Conservation (phyloP, 495 filamentous ascomycete species). For the Aspergillus sclerotiicarbonarius region DNA sequence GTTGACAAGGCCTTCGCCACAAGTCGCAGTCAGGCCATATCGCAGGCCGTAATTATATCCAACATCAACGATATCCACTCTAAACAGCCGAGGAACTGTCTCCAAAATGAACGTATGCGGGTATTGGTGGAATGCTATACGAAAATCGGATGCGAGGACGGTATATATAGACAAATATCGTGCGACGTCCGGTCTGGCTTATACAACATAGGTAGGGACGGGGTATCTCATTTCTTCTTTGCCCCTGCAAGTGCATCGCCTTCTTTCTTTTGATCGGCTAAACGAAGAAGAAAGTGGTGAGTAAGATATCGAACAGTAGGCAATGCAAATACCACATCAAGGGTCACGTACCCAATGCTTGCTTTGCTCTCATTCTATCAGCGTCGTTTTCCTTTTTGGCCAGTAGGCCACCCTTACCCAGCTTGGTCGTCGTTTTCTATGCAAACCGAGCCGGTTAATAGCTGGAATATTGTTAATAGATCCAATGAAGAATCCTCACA, state of each 20-base stretch:
- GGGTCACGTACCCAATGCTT: conserved; percentile 64
- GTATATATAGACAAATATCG: not conserved
- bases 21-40: not conserved
- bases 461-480: not conserved
- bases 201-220: not conserved
- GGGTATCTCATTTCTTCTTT: conserved; percentile 25
- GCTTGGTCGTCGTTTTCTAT: conserved; percentile 63
- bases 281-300: not conserved
- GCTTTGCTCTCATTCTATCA: conserved; percentile 86
- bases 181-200: not conserved
- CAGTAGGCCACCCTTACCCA: conserved; percentile 65
- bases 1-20: not conserved
- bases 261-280: conserved; percentile 17
- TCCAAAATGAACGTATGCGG: not conserved
- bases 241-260: conserved; percentile 14
- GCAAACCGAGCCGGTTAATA: conserved; percentile 3
- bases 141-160: not conserved
- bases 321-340: not conserved
- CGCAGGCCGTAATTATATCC: not conserved
- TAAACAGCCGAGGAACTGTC: not conserved
- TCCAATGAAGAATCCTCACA: not conserved
- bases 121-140: not conserved
- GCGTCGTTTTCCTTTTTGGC: conserved; percentile 74
- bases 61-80: not conserved
- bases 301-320: not conserved